A percentile compares a stretch with the other conserved stretches of the same genome.
phyloP scores from a whole-genome alignment of 345 rosid species.

The Gossypium australe region DNA sequence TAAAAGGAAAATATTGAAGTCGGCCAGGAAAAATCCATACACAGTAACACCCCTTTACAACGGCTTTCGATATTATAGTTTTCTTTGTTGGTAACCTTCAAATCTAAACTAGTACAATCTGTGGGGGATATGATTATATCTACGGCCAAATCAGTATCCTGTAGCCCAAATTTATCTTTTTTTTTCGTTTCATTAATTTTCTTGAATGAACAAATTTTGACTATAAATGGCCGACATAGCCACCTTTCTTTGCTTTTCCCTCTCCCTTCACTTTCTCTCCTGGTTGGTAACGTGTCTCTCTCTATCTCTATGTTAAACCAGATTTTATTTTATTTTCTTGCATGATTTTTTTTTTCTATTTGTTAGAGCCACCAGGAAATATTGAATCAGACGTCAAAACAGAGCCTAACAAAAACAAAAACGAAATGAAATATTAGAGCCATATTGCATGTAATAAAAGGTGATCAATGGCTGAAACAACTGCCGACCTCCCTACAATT shows the following conservation, averaged over 20 bases:
- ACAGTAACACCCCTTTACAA: neutral
- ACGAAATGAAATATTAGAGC: neutral
- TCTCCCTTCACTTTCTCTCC: neutral
- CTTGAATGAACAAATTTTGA: conserved; percentile 2
- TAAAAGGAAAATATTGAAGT: neutral
- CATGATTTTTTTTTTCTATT: too few species aligned
- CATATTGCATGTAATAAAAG: neutral
- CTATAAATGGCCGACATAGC: conserved; percentile 29
- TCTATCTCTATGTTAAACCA: neutral
- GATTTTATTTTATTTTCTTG: neutral
- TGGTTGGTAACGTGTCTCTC: conserved; percentile 24
- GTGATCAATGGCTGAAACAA: neutral
- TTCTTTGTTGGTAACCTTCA: neutral
- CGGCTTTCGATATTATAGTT: neutral
- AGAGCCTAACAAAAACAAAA: neutral
- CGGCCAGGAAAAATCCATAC: neutral
- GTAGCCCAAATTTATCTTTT: neutral
- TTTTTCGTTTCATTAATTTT: neutral
- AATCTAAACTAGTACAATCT: neutral
- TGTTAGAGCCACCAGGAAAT: too few species aligned
- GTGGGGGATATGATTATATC: neutral
- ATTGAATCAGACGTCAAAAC: neutral
- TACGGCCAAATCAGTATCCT: neutral
- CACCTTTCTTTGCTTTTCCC: conserved; percentile 10
- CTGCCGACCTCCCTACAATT: neutral